Evolutionary conservation across 169 alveolate genomes (phyloP).

Genomic region (Neospora caninum): DNA sequence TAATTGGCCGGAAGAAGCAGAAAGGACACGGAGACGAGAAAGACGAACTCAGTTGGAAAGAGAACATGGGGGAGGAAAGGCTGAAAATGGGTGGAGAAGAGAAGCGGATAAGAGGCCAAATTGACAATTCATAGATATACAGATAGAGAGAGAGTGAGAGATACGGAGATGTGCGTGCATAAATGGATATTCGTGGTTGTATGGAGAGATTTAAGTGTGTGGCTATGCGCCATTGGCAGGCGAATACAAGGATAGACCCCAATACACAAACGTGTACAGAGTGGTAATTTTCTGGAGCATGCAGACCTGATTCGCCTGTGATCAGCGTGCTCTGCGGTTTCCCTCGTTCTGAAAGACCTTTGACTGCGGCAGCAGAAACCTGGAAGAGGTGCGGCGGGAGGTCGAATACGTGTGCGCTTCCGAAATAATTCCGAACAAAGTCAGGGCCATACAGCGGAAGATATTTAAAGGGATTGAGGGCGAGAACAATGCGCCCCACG

Average conservation of each 20-base stretch:
- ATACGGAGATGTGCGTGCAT: too few species aligned
- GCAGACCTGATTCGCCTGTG: conserved; percentile 92
- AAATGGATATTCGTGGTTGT: too few species aligned
- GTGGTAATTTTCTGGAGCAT: not conserved
- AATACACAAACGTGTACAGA: too few species aligned
- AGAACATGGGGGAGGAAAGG: not conserved
- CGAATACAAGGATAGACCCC: too few species aligned
- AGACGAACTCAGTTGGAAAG: not conserved
- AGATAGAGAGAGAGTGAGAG: not conserved
- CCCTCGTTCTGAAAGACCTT: conserved; percentile 78
- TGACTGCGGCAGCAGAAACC: conserved; percentile 93
- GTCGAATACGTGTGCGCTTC: conserved; percentile 9
- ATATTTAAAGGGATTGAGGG: conserved; percentile 87
- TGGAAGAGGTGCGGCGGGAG: conserved; percentile 94
- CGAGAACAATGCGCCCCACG: conserved; percentile 88
- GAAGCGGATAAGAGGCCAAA: too few species aligned
- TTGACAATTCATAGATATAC: not conserved
- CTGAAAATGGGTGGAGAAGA: too few species aligned
- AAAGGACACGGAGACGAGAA: not conserved
- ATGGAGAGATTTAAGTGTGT: too few species aligned
- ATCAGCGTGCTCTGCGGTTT: conserved; percentile 92
- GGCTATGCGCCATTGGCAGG: too few species aligned
- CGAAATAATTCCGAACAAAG: not conserved
- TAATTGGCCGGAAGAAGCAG: not conserved
- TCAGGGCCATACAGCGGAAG: conserved; percentile 52